Evolutionary conservation across 495 filamentous ascomycete genomes (phyloP).

Genomic region (Penicillium longicatenatum): DNA sequence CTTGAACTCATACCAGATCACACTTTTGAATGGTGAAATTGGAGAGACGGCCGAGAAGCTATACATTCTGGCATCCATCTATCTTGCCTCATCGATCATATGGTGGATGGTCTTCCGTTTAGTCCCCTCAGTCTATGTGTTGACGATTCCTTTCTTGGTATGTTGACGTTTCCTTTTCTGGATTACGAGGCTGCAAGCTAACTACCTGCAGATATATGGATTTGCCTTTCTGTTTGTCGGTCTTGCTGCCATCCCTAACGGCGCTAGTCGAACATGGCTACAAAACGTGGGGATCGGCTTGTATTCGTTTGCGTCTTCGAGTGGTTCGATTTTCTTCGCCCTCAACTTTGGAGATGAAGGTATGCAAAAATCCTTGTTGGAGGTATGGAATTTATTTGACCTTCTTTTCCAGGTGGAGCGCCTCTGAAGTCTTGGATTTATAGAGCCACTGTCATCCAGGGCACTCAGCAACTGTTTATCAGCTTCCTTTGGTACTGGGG

Average conservation of each 20-base stretch:
- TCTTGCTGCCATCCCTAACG: slow-evolving; percentile 50
- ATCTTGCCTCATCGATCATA: slow-evolving; percentile 58
- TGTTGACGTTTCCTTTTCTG: slow-evolving; percentile 14
- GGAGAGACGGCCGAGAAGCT: slow-evolving; percentile 64
- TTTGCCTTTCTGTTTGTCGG: slow-evolving; percentile 67
- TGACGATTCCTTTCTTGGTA: slow-evolving; percentile 56
- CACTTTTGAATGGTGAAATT: slow-evolving; percentile 63
- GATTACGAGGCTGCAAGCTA: background rate
- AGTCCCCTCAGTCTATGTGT: slow-evolving; percentile 50
- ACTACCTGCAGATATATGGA: slow-evolving; percentile 43
- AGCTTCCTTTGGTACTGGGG: slow-evolving; percentile 56
- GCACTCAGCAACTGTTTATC: slow-evolving; percentile 49
- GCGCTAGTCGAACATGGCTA: slow-evolving; percentile 47
- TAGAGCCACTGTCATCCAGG: slow-evolving; percentile 52
- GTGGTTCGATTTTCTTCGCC: slow-evolving; percentile 52
- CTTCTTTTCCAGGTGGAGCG: slow-evolving; percentile 35
- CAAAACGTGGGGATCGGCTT: slow-evolving; percentile 49
- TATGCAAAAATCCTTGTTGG: background rate
- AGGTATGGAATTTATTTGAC: slow-evolving; percentile 12
- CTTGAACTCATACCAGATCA: slow-evolving; percentile 73
- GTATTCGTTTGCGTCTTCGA: slow-evolving; percentile 50
- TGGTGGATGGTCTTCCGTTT: slow-evolving; percentile 67
- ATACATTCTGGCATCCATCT: slow-evolving; percentile 67
- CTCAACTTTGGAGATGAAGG: slow-evolving; percentile 54
- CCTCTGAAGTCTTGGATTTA: slow-evolving; percentile 52